Conservation (phyloP, 768 basidiomycete genomes). For the Boletus fagicola region DNA sequence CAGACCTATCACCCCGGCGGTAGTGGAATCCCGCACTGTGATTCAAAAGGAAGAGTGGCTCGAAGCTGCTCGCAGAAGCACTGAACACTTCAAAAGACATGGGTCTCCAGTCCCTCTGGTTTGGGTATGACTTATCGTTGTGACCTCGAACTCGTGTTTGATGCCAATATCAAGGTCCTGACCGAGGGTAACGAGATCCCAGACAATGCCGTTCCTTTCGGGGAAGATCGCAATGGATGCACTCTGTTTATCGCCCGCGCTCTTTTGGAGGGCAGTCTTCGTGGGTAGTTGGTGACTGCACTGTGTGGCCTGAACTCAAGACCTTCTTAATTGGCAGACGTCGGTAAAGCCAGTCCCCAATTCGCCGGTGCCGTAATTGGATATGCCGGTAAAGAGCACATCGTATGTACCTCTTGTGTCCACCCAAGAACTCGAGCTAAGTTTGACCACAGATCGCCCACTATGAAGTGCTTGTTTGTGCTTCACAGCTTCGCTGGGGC, state of each 20-base stretch:
- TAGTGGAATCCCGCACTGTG: slow-evolving; percentile 10
- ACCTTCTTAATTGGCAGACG: slow-evolving; percentile 23
- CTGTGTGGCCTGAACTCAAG: neutral
- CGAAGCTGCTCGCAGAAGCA: slow-evolving; percentile 29
- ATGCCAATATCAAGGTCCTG: slow-evolving; percentile 19
- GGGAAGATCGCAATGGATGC: slow-evolving; percentile 31
- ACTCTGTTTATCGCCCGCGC: slow-evolving; percentile 33
- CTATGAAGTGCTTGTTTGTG: slow-evolving; percentile 38
- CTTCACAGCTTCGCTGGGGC: slow-evolving; percentile 34
- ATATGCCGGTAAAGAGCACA: slow-evolving; percentile 35
- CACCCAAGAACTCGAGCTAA: neutral
- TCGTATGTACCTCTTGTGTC: slow-evolving; percentile 19
- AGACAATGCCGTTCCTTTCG: slow-evolving; percentile 34
- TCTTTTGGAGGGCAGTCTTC: slow-evolving; percentile 31
- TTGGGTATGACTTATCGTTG: slow-evolving; percentile 24
- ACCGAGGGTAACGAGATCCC: slow-evolving; percentile 32
- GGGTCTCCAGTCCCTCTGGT: slow-evolving; percentile 33
- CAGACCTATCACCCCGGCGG: slow-evolving; percentile 12
- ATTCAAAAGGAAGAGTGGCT: slow-evolving; percentile 33
- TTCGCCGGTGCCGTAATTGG: slow-evolving; percentile 33
- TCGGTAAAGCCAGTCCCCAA: slow-evolving; percentile 37
- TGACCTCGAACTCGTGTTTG: neutral
- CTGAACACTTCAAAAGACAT: slow-evolving; percentile 27
- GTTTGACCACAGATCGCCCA: slow-evolving; percentile 23
- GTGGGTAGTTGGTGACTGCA: slow-evolving; percentile 14